Percentiles rank a stretch among this genome's conserved stretches.
Conservation (phyloP, 1,284 basidiomycete genomes). For the Omphalotus olearius region DNA sequence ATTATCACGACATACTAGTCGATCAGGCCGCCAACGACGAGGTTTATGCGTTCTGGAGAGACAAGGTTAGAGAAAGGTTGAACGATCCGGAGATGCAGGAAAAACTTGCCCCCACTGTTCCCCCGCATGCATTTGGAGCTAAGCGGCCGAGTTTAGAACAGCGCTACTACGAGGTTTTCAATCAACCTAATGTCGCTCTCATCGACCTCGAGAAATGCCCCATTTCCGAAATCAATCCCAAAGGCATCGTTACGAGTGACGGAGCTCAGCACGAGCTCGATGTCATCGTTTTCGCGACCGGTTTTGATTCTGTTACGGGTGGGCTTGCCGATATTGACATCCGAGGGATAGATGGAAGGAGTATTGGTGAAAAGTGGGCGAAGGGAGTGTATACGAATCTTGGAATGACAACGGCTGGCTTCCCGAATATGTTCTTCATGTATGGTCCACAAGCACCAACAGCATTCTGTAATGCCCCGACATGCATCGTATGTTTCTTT, state of each 20-base stretch:
- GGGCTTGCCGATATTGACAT: constrained; percentile 22
- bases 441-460: constrained; percentile 23
- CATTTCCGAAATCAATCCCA: constrained; percentile 16
- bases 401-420: constrained; percentile 16
- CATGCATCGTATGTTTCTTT: constrained; percentile 17
- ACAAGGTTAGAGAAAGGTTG: constrained; percentile 19
- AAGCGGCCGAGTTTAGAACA: constrained; percentile 21
- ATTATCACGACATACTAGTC: constrained; percentile 13
- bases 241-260: constrained; percentile 18
- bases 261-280: constrained; percentile 20
- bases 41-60: constrained; percentile 21
- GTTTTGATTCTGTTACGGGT: constrained; percentile 22
- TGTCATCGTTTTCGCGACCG: constrained; percentile 20
- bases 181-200: constrained; percentile 21
- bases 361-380: constrained; percentile 20
- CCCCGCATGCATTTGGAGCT: constrained; percentile 20
- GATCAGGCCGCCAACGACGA: constrained; percentile 7
- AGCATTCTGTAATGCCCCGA: constrained; percentile 21
- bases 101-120: constrained; percentile 20
- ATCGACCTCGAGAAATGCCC: constrained; percentile 21
- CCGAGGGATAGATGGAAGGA: constrained; percentile 15
- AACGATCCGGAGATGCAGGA: constrained; percentile 19
- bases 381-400: constrained; percentile 19
- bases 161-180: constrained; percentile 21
- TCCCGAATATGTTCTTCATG: constrained; percentile 23